Evolutionary conservation across 1,139 yeast species (phyloP).

Genomic region (Pichia cactophila): DNA sequence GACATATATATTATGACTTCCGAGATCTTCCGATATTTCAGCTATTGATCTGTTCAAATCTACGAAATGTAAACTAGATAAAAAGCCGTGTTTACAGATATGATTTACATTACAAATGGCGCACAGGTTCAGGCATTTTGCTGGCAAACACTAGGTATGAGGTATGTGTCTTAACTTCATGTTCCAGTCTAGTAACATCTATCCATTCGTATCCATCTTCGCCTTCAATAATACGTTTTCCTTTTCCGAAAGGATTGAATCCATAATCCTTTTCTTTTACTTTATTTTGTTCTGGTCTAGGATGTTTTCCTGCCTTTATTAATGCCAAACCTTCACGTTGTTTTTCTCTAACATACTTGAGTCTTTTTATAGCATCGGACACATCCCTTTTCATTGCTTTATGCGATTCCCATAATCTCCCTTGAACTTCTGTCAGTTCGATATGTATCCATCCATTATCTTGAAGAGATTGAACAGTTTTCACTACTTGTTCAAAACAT

Average conservation of each 20-base stretch:
- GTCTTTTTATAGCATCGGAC: constrained; percentile 71
- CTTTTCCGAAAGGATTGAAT: constrained; percentile 88
- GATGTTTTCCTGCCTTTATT: constrained; percentile 18
- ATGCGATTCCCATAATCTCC: constrained; percentile 85
- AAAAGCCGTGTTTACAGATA: too few relatives aligned
- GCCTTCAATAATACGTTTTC: constrained; percentile 75
- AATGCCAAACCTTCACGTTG: constrained; percentile 65
- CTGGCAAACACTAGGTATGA: constrained; percentile 89
- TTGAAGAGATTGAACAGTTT: constrained; percentile 69
- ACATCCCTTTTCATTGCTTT: constrained; percentile 79
- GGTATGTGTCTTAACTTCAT: constrained; percentile 88
- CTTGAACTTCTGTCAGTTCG: constrained; percentile 89
- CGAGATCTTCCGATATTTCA: too few relatives aligned
- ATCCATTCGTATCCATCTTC: constrained; percentile 75
- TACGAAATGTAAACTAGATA: too few relatives aligned
- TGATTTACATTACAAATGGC: not conserved
- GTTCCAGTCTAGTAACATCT: constrained; percentile 72
- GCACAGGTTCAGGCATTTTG: constrained; percentile 23
- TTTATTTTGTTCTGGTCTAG: constrained; percentile 10
- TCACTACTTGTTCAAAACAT: constrained; percentile 92
- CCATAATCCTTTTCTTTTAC: constrained; percentile 40
- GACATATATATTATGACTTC: not conserved
- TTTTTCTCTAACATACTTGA: constrained; percentile 72
- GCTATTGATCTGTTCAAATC: too few relatives aligned
- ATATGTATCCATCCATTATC: constrained; percentile 78